A percentile compares a stretch with the other conserved stretches of the same genome.
Conservation (phyloP, 192 early-diverging fungal species). For the Gigaspora rosea region DNA sequence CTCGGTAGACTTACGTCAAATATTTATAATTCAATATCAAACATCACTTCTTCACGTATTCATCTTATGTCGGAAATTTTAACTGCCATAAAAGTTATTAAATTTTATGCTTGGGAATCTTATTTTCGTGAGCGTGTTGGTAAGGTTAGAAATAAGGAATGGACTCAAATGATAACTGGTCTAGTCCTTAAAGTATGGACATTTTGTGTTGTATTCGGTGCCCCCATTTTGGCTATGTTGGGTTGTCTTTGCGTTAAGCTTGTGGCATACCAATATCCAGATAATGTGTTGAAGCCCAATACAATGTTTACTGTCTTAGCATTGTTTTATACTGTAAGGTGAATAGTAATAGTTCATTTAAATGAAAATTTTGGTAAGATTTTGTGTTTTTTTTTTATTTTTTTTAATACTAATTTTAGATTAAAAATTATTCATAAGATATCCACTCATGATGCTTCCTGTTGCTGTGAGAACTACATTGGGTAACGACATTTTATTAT, state of each 20-base stretch:
- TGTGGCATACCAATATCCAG: constrained; percentile 43
- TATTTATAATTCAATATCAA: constrained; percentile 53
- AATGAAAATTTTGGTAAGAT: background rate
- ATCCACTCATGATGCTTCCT: constrained; percentile 69
- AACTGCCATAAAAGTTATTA: constrained; percentile 76
- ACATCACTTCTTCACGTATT: constrained; percentile 61
- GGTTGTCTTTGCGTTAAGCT: constrained; percentile 44
- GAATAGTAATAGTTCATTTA: background rate
- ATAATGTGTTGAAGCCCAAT: constrained; percentile 41
- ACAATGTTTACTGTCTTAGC: constrained; percentile 63
- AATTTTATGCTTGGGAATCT: constrained; percentile 76
- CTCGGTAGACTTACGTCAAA: constrained; percentile 55
- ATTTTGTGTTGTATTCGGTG: constrained; percentile 64
- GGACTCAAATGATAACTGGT: constrained; percentile 48
- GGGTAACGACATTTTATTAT: background rate
- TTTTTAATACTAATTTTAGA: background rate
- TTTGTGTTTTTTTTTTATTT: background rate
- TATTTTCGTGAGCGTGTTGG: constrained; percentile 63
- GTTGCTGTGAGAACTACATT: constrained; percentile 58
- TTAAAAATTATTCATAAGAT: constrained; percentile 34
- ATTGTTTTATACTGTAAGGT: constrained; percentile 70
- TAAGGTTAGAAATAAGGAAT: constrained; percentile 60
- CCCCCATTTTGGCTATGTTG: constrained; percentile 55
- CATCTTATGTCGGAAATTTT: constrained; percentile 75
- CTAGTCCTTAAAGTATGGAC: constrained; percentile 59